Conservation (phyloP, 1,284 basidiomycete genomes). For the Vanrija humicola region DNA sequence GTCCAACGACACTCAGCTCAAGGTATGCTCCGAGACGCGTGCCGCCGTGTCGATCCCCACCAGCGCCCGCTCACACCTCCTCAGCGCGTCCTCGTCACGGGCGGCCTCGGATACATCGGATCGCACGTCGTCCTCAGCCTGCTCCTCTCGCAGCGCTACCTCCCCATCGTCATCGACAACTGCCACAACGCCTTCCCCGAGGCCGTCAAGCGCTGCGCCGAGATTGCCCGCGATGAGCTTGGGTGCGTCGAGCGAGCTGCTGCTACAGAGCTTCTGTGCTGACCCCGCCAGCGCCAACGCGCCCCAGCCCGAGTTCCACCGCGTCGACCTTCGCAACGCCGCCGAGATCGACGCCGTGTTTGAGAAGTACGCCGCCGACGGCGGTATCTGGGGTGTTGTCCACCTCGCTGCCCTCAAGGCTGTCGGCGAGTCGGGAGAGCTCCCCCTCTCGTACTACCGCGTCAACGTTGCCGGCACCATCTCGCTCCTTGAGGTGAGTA, state of each 20-base stretch:
- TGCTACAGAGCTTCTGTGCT: slow-evolving; percentile 41
- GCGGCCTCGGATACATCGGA: slow-evolving; percentile 57
- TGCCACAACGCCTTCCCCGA: slow-evolving; percentile 81
- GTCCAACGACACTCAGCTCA: slow-evolving; percentile 8
- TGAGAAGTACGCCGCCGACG: slow-evolving; percentile 70
- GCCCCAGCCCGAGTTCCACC: slow-evolving; percentile 47
- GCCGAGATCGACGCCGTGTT: slow-evolving; percentile 71
- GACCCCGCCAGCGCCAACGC: slow-evolving; percentile 37
- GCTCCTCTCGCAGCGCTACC: slow-evolving; percentile 80
- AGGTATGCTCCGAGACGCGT: slow-evolving; percentile 3
- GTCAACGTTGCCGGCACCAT: slow-evolving; percentile 87
- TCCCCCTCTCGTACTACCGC: slow-evolving; percentile 86
- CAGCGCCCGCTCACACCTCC: slow-evolving; percentile 12
- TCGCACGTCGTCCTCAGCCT: slow-evolving; percentile 85
- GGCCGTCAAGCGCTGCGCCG: slow-evolving; percentile 64
- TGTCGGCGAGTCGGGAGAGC: slow-evolving; percentile 94
- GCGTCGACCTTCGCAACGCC: slow-evolving; percentile 68
- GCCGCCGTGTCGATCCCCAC: slow-evolving; percentile 22
- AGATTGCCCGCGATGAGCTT: slow-evolving; percentile 65
- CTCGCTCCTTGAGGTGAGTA: slow-evolving; percentile 59
- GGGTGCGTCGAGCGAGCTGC: slow-evolving; percentile 52
- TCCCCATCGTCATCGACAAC: slow-evolving; percentile 90
- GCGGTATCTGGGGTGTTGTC: slow-evolving; percentile 95
- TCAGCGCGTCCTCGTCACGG: slow-evolving; percentile 47
- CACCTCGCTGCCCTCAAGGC: slow-evolving; percentile 98